Evolutionary conservation across 768 basidiomycete species (phyloP).

Genomic region (Panellus pusillus): DNA sequence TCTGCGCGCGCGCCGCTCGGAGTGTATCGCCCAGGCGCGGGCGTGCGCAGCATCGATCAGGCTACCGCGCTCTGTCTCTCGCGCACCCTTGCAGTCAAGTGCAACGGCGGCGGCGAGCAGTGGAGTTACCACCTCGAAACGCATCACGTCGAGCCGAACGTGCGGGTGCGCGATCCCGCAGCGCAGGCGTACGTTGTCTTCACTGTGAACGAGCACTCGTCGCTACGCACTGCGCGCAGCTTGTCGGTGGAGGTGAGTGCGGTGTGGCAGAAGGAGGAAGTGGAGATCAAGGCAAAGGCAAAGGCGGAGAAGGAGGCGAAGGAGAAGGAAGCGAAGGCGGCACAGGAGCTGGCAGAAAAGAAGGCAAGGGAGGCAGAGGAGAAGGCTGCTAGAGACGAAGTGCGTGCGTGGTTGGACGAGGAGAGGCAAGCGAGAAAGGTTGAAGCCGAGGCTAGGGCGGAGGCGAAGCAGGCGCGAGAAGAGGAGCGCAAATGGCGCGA

Average conservation of each 20-base stretch:
- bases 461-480: neutral
- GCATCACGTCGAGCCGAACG: constrained; percentile 19
- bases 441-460: neutral
- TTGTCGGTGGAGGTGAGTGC: constrained; percentile 21
- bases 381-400: neutral
- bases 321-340: constrained; percentile 13
- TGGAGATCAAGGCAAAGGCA: constrained; percentile 7
- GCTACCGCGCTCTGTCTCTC: constrained; percentile 18
- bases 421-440: neutral
- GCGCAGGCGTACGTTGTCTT: constrained; percentile 22
- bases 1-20: neutral
- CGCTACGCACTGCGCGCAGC: constrained; percentile 17
- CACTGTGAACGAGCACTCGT: constrained; percentile 23
- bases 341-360: constrained; percentile 6
- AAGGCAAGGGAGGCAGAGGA: constrained; percentile 2
- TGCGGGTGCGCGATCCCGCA: constrained; percentile 5
- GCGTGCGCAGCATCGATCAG: constrained; percentile 13
- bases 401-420: neutral
- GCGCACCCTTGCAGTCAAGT: constrained; percentile 19
- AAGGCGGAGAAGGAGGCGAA: constrained; percentile 13
- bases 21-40: neutral
- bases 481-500: neutral
- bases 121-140: constrained; percentile 25
- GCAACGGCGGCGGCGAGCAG: constrained; percentile 19
- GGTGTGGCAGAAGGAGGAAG: constrained; percentile 18